Evolutionary conservation across 257 asterid species (phyloP), one percentile per base, ranked within the genome.

Genomic region (Lycium ferocissimum): DNA sequence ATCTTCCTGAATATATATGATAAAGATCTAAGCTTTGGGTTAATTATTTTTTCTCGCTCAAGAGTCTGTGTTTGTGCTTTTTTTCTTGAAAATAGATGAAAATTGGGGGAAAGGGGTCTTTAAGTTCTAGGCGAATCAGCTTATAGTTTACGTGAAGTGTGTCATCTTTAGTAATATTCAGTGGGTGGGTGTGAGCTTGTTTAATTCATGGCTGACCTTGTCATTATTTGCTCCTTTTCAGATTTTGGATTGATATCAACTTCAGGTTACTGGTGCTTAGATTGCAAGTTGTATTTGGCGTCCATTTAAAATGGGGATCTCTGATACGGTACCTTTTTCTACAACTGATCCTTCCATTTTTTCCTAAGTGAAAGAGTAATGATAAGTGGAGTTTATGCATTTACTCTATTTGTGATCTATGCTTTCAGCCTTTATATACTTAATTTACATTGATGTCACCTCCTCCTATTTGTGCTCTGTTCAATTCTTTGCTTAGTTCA

Each of bases 221-320:
- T 18, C 38, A 47, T 47, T 20, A 6, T 75, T 62, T 20, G 35
- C 15, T 20, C 37, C 10, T 62, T 62, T 53, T 76, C 65, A 51
- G 82, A 53, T 51, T 76, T 76, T 51, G 22, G 38, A 13, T 53
- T 51, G 45, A 76, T 51, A 76, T 22, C 57, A 10, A 18, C 56
- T 38, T 38, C 33, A 67, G 75, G 75, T 14, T 72, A 43, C 81
- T 73, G 59, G 20, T 76, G 82, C 82, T 76, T 76, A 51, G 43
- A 76, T 76, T 51, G 45, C 14, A 76, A 26, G 63, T 76, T 76
- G 43, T 18, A 45, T 73, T 63, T 45, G 80, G 57, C 45, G 12
- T 73, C 18, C 80, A 22, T 14, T 76, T 22, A 26, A 76, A 35
- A 76, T 76, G 82, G 82, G 82, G 63, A 76, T 76, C 63, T 49